phyloP scores from a whole-genome alignment of 805 yeast species.

The Saturnispora mendoncae region DNA sequence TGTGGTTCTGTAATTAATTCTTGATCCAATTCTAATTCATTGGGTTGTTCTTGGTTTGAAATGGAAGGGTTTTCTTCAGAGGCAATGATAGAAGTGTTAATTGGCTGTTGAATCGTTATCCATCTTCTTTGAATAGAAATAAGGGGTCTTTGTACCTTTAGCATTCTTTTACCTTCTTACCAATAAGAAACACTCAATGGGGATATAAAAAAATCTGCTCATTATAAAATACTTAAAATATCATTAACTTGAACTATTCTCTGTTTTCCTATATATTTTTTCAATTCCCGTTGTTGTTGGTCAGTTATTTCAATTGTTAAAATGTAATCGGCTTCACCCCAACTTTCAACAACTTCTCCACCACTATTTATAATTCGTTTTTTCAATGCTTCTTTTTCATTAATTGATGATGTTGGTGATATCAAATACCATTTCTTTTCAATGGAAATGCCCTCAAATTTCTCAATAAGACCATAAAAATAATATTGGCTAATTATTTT shows the following conservation, averaged over 20 bases:
- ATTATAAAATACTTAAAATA: background rate
- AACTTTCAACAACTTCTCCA: background rate
- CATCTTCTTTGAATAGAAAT: constrained; percentile 5
- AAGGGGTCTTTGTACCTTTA: background rate
- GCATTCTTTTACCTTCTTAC: background rate
- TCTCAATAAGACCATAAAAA: background rate
- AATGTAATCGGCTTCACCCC: constrained; percentile 3
- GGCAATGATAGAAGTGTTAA: constrained; percentile 7
- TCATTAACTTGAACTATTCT: background rate
- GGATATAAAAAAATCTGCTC: background rate
- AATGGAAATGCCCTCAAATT: background rate
- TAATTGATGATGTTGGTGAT: background rate
- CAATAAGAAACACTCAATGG: background rate
- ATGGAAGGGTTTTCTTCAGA: constrained; percentile 10
- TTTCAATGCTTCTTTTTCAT: background rate
- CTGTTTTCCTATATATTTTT: background rate
- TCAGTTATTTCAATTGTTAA: background rate
- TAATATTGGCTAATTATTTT: background rate
- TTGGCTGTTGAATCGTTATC: constrained; percentile 18
- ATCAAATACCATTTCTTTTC: background rate
- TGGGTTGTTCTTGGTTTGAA: background rate
- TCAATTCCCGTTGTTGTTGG: background rate
- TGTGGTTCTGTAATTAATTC: constrained; percentile 17
- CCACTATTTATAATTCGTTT: background rate
- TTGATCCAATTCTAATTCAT: background rate